Percentiles rank a stretch among this genome's conserved stretches.
Conservation (phyloP, 202 grass and related monocot genomes). For the Schoenoplectus triqueter region DNA sequence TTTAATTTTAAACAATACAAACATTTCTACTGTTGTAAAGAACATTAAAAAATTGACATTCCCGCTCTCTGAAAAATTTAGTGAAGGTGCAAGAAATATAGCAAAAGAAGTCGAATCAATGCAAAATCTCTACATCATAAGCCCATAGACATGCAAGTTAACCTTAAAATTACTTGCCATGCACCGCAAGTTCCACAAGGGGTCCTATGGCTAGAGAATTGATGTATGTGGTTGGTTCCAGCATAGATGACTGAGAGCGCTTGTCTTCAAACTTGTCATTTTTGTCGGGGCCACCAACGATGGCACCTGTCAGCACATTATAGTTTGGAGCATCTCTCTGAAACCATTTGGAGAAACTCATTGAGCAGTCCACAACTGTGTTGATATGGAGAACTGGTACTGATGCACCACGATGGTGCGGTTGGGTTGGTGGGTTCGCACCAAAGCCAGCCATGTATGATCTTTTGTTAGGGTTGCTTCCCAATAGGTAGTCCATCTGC, state of each 20-base stretch:
- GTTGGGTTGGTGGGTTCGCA: slow-evolving; percentile 60
- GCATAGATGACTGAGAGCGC: slow-evolving; percentile 52
- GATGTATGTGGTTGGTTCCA: slow-evolving; percentile 85
- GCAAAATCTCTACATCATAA: slow-evolving; percentile 31
- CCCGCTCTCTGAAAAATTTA: slow-evolving; percentile 9
- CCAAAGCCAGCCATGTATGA: slow-evolving; percentile 93
- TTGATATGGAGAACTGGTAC: slow-evolving; percentile 51
- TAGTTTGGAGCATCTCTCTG: slow-evolving; percentile 59
- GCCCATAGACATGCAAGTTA: not conserved
- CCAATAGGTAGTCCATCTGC: slow-evolving; percentile 88
- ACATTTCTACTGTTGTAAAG: slow-evolving; percentile 27
- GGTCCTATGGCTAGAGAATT: slow-evolving; percentile 86
- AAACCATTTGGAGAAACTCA: slow-evolving; percentile 82
- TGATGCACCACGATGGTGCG: slow-evolving; percentile 79
- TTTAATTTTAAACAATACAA: slow-evolving; percentile 24
- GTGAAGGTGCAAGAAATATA: not conserved
- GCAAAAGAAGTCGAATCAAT: slow-evolving; percentile 15
- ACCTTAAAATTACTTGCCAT: slow-evolving; percentile 37
- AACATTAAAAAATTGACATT: slow-evolving; percentile 5
- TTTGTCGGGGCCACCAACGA: slow-evolving; percentile 81
- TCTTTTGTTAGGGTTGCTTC: slow-evolving; percentile 64
- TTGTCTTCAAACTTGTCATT: slow-evolving; percentile 71
- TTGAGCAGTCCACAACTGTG: slow-evolving; percentile 53
- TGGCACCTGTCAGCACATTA: slow-evolving; percentile 88
- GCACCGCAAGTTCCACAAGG: slow-evolving; percentile 73